Percentiles rank a stretch among this genome's conserved stretches.
These are phyloP conservation scores for Penicillium verhagenii DNA, from an alignment of 495 filamentous ascomycete species.

Conservation along the genomic window DNA sequence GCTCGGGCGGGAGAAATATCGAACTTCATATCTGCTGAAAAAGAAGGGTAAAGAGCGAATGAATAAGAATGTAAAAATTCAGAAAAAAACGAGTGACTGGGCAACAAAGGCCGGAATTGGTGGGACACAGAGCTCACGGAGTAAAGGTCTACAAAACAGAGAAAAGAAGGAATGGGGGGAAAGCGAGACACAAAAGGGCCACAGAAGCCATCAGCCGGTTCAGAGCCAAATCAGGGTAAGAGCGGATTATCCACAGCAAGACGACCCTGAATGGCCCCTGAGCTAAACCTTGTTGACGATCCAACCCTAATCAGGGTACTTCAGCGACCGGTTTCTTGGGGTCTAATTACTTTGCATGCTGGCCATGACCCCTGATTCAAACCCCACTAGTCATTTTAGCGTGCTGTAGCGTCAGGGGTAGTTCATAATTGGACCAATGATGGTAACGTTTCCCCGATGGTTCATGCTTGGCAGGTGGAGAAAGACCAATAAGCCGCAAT, in stretches of 20 bases:
- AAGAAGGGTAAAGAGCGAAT: slow-evolving; percentile 18
- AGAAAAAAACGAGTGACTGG: slow-evolving; percentile 27
- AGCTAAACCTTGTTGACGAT: slow-evolving; percentile 3
- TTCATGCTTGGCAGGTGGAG: slow-evolving; percentile 27
- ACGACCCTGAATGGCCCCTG: slow-evolving; percentile 18
- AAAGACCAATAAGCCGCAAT: background rate
- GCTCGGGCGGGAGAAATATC: slow-evolving; percentile 24
- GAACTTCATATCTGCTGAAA: slow-evolving; percentile 35
- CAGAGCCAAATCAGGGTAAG: background rate
- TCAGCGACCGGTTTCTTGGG: slow-evolving; percentile 3
- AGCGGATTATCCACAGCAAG: background rate
- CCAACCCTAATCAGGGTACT: slow-evolving; percentile 1
- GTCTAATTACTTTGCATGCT: too few relatives aligned
- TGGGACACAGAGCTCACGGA: slow-evolving; percentile 30
- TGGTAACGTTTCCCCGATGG: slow-evolving; percentile 15
- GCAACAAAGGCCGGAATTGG: slow-evolving; percentile 20
- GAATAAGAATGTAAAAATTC: slow-evolving; percentile 13
- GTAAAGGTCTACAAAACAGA: slow-evolving; percentile 25
- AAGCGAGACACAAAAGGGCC: slow-evolving; percentile 21
- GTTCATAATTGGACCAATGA: slow-evolving; percentile 7
- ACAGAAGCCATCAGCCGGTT: slow-evolving; percentile 9
- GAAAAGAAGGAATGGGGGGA: slow-evolving; percentile 12
- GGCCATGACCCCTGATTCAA: slow-evolving; percentile 25
- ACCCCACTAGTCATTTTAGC: slow-evolving; percentile 11
- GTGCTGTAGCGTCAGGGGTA: slow-evolving; percentile 27